phyloP scores from a whole-genome alignment of 495 filamentous ascomycete genomes.

The Neurospora sp. region DNA sequence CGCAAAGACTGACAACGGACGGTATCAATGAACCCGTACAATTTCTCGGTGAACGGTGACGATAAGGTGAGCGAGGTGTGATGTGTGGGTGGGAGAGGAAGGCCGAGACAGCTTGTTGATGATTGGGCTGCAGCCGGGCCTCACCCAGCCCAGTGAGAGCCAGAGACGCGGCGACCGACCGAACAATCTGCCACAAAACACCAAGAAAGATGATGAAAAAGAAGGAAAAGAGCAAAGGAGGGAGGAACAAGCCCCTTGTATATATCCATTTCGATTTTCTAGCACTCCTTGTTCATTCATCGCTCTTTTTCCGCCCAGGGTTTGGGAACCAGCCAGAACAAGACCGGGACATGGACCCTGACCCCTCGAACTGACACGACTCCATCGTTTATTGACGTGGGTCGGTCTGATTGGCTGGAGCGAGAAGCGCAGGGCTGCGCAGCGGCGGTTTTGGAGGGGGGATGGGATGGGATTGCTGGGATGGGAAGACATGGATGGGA shows the following conservation, averaged over 20 bases:
- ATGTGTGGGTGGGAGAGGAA: too few species aligned
- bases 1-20: neutral
- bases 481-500: neutral
- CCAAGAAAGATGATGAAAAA: neutral
- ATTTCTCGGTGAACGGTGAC: too few species aligned
- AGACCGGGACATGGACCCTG: neutral
- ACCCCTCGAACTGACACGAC: neutral
- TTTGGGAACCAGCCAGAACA: too few species aligned
- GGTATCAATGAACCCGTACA: too few species aligned
- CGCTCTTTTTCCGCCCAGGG: neutral
- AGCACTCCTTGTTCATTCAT: neutral
- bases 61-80: too few species aligned
- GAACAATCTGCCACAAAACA: neutral
- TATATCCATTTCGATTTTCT: neutral
- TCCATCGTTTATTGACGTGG: conserved; percentile 21
- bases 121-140: too few species aligned
- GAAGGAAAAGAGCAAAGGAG: neutral
- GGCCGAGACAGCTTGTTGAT: too few species aligned
- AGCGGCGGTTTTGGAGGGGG: neutral
- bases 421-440: neutral
- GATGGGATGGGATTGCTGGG: neutral
- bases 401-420: conserved; percentile 22
- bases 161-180: too few species aligned
- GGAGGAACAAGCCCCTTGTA: neutral
- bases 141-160: too few species aligned